These are phyloP conservation scores for Amanita jacksonii DNA, from an alignment of 768 basidiomycete genomes.

Conservation along the genomic window DNA sequence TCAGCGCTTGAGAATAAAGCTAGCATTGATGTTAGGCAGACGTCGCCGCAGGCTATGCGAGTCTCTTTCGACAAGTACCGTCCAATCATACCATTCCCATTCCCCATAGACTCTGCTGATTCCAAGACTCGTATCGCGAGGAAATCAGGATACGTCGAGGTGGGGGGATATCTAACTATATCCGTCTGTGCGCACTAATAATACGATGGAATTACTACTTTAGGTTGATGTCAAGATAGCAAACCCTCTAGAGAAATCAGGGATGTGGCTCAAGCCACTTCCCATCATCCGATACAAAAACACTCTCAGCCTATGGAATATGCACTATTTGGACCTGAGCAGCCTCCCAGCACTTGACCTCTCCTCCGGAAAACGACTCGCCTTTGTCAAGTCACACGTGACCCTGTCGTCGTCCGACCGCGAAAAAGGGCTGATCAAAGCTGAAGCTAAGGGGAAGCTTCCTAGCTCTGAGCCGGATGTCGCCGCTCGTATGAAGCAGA, in stretches of 20 bases:
- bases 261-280: conserved; percentile 19
- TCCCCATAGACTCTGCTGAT: conserved; percentile 29
- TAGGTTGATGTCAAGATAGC: conserved; percentile 20
- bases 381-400: conserved; percentile 8
- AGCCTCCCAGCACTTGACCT: conserved; percentile 15
- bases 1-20: conserved; percentile 15
- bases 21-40: conserved; percentile 16
- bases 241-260: conserved; percentile 11
- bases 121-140: conserved; percentile 39
- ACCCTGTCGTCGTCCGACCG: conserved; percentile 10
- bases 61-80: conserved; percentile 19
- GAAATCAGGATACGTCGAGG: conserved; percentile 43
- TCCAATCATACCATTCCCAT: conserved; percentile 28
- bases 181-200: conserved; percentile 11
- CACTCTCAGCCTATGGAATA: conserved; percentile 17
- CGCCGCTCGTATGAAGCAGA: conserved; percentile 11
- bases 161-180: conserved; percentile 17
- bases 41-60: conserved; percentile 24
- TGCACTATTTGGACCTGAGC: conserved; percentile 25
- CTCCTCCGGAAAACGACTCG: conserved; percentile 11
- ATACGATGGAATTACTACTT: neutral
- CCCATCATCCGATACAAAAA: conserved; percentile 14
- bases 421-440: conserved; percentile 7
- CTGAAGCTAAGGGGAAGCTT: neutral
- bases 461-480: conserved; percentile 1